Evolutionary conservation across 2,329 filamentous ascomycete species (phyloP), one percentile per base, ranked within the genome.

Genomic region (Stachybotrys echinatus): DNA sequence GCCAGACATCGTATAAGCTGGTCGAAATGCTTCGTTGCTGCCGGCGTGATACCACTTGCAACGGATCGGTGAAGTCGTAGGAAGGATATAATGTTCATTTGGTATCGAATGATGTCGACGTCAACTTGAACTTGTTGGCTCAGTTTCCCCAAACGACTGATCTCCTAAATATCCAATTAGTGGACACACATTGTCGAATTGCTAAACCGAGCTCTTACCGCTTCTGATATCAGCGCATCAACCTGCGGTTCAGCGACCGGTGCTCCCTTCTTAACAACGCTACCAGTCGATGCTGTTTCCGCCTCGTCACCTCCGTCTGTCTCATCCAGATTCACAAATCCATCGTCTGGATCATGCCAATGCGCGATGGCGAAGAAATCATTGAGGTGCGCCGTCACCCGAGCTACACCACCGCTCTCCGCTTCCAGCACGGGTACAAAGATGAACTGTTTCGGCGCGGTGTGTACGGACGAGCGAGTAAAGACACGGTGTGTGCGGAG

Each of bases 341-440:
- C 89, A 63, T 92, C 83, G 2, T 80, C 75, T 0, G 79, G 76
- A 50, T 85, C 79, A 61, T 97, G 91, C 71, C 85, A 89, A 66
- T 97, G 92, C 0, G 89, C 92, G 51, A 97, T 84, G 63, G 91
- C 89, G 57, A 97, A 86, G 55, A 88, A 83, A 52, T 97, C 90
- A 59, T 91, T 95, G 66, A 86, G 63, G 57, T 89, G 78, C 27
- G 67, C 69, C 20, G 74, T 77, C 46, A 85, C 73, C 46, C 71
- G 72, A 4, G 75, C 72, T 42, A 71, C 61, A 37, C 77, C 74
- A 3, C 74, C 74, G 39, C 69, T 67, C 34, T 64, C 63, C 1
- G 74, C 75, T 19, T 68, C 73, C 2, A 91, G 71, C n/a, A 95
- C 72, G 1, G 89, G 86, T 23, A 96, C 73, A 55, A 96, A 84